Conservation (phyloP, 345 rosid species). For the Rubroshorea leprosula region DNA sequence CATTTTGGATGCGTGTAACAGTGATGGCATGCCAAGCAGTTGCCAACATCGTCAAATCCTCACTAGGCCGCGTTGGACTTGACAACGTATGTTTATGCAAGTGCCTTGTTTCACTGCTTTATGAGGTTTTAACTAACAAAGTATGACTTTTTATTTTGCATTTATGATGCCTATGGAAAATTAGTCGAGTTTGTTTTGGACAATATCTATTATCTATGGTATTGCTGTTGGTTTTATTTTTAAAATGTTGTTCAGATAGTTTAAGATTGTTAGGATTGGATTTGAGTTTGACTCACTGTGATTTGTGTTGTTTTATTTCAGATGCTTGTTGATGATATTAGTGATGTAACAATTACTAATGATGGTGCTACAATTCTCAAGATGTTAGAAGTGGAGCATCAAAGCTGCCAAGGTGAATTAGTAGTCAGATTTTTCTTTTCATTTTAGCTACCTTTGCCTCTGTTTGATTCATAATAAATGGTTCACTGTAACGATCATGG, state of each 20-base stretch:
- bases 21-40: slow-evolving; percentile 96
- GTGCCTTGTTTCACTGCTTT: too few relatives aligned
- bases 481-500: too few relatives aligned
- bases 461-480: too few relatives aligned
- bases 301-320: slow-evolving; percentile 18
- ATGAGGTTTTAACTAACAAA: background rate
- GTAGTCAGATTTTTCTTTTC: background rate
- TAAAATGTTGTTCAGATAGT: too few relatives aligned
- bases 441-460: too few relatives aligned
- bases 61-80: slow-evolving; percentile 96
- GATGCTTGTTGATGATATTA: slow-evolving; percentile 98
- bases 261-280: too few relatives aligned
- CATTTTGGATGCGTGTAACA: slow-evolving; percentile 12
- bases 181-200: too few relatives aligned
- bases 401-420: slow-evolving; percentile 83
- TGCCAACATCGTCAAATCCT: slow-evolving; percentile 89
- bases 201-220: too few relatives aligned
- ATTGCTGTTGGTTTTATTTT: background rate
- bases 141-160: too few relatives aligned
- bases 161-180: too few relatives aligned
- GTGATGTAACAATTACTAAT: slow-evolving; percentile 90
- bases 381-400: slow-evolving; percentile 96
- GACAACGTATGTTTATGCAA: slow-evolving; percentile 98
- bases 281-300: background rate
- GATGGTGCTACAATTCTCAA: slow-evolving; percentile 95